Percentiles rank a stretch among this genome's conserved stretches.
phyloP scores from a whole-genome alignment of 2,329 filamentous ascomycete genomes.

The Aspergillus neoniger region DNA sequence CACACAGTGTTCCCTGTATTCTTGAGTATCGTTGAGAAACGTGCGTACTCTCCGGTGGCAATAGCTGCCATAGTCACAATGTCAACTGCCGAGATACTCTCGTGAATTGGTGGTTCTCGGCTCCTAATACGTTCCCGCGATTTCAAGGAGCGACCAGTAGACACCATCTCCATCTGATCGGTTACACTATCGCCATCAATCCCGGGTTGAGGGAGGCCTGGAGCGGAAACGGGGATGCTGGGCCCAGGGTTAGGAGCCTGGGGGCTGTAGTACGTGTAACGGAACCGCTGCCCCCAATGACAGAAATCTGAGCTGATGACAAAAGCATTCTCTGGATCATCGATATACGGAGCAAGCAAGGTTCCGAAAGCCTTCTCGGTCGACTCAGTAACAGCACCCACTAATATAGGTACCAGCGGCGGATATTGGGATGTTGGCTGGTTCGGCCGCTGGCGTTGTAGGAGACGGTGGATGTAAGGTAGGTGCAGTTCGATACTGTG shows the following conservation, averaged over 20 bases:
- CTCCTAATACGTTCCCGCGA: conserved; percentile 38
- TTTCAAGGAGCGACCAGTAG: conserved; percentile 29
- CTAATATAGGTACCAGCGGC: conserved; percentile 77
- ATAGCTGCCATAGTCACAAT: conserved; percentile 81
- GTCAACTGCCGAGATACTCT: conserved; percentile 81
- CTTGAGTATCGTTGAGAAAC: conserved; percentile 68
- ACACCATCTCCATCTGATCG: conserved; percentile 32
- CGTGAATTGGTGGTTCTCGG: conserved; percentile 65
- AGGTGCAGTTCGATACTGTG: conserved; percentile 97
- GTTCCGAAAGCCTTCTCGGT: conserved; percentile 70
- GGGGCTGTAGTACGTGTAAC: conserved; percentile 76
- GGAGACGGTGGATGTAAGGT: conserved; percentile 84
- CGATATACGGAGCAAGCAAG: conserved; percentile 75
- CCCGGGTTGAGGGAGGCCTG: conserved; percentile 46
- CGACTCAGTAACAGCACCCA: conserved; percentile 69
- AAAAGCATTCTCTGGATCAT: conserved; percentile 73
- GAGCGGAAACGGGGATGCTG: conserved; percentile 40
- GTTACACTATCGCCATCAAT: conserved; percentile 27
- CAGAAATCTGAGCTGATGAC: conserved; percentile 95
- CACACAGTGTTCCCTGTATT: conserved; percentile 89
- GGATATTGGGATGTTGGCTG: conserved; percentile 62
- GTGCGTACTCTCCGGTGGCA: conserved; percentile 69
- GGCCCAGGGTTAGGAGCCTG: conserved; percentile 44
- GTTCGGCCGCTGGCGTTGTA: conserved; percentile 56
- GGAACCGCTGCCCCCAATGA: conserved; percentile 86